phyloP scores from a whole-genome alignment of 495 filamentous ascomycete genomes.

The Jackrogersella multiformis region DNA sequence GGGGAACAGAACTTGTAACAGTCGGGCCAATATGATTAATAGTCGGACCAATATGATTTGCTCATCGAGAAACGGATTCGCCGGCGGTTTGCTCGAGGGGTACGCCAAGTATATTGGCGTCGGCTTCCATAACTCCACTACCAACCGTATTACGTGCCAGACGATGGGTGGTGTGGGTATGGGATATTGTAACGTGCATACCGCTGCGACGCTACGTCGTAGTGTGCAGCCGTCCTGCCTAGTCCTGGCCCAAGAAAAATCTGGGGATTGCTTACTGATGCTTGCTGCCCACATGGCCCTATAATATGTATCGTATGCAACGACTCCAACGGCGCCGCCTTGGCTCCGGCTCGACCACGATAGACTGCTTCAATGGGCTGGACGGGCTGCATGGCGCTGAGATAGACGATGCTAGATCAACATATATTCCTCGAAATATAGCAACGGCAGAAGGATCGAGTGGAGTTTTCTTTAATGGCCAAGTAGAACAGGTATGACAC shows the following conservation, averaged over 20 bases:
- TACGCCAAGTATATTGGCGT: constrained; percentile 25
- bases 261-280: constrained; percentile 40
- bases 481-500: constrained; percentile 17
- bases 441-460: background rate
- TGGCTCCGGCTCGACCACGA: constrained; percentile 13
- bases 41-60: constrained; percentile 14
- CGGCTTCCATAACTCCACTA: constrained; percentile 18
- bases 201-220: constrained; percentile 6
- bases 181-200: constrained; percentile 14
- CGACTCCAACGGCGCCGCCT: constrained; percentile 21
- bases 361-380: background rate
- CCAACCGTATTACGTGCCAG: constrained; percentile 22
- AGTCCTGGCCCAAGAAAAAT: constrained; percentile 20
- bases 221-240: constrained; percentile 25
- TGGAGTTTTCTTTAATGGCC: background rate
- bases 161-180: constrained; percentile 29
- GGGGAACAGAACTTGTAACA: background rate
- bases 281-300: constrained; percentile 24
- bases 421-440: background rate
- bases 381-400: background rate
- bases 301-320: constrained; percentile 11
- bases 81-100: constrained; percentile 10
- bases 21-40: constrained; percentile 10
- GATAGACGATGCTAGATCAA: constrained; percentile 12
- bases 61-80: constrained; percentile 29